Evolutionary conservation across 2,329 filamentous ascomycete genomes (phyloP).

Genomic region (Pseudogymnoascus sp.): DNA sequence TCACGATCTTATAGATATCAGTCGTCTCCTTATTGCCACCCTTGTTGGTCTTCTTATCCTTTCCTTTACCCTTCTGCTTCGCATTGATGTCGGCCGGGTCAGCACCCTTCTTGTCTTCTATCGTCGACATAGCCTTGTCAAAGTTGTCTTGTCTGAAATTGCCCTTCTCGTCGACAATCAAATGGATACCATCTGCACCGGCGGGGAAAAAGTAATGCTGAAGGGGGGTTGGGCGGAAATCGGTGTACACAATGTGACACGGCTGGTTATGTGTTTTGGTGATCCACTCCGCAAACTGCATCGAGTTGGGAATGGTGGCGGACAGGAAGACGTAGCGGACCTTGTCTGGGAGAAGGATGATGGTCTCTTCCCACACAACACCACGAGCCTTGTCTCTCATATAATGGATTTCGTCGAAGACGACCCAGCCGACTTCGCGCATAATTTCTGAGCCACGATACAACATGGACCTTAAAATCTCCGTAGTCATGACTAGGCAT

Average conservation of each 20-base stretch:
- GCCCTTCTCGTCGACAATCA: constrained; percentile 95
- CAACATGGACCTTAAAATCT: constrained; percentile 97
- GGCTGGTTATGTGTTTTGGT: constrained; percentile 96
- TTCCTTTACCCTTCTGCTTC: constrained; percentile 77
- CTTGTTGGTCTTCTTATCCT: constrained; percentile 86
- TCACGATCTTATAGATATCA: constrained; percentile 96
- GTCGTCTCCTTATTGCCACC: constrained; percentile 63
- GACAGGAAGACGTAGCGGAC: constrained; percentile 98
- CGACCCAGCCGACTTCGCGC: constrained; percentile 96
- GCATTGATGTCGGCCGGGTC: constrained; percentile 73
- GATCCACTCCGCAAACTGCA: constrained; percentile 99
- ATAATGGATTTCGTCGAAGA: constrained; percentile 99
- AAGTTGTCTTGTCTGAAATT: constrained; percentile 96
- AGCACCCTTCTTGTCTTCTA: constrained; percentile 79
- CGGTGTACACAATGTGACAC: constrained; percentile 97
- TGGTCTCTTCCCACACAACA: constrained; percentile 99
- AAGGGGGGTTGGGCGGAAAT: constrained; percentile 91
- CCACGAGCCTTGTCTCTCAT: constrained; percentile 89
- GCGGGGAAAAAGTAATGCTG: constrained; percentile 98
- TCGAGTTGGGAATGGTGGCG: constrained; percentile 95
- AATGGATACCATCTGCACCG: constrained; percentile 83
- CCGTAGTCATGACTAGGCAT: constrained; percentile 97
- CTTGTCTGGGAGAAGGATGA: constrained; percentile 95
- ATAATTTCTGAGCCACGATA: constrained; percentile 98
- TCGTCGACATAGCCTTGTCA: constrained; percentile 85